Conservation (phyloP, 1,139 yeast genomes). For the Zhuliangozyma parablackwelliae region DNA sequence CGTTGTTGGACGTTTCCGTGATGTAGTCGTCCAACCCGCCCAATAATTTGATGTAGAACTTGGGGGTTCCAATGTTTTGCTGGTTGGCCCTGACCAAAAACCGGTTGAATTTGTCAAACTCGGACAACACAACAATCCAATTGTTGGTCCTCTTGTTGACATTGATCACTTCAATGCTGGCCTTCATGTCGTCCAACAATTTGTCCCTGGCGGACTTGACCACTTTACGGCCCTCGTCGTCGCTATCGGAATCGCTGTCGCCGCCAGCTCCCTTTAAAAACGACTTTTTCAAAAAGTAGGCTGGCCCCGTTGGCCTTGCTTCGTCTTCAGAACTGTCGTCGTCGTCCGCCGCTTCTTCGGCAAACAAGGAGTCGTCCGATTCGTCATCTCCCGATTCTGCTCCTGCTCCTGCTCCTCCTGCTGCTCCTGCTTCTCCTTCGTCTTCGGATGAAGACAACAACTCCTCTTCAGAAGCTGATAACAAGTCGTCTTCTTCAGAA, state of each 20-base stretch:
- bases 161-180: slow-evolving; percentile 63
- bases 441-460: slow-evolving; percentile 44
- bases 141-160: slow-evolving; percentile 67
- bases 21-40: slow-evolving; percentile 72
- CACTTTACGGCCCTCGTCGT: slow-evolving; percentile 71
- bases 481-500: slow-evolving; percentile 71
- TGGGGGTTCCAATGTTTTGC: slow-evolving; percentile 71
- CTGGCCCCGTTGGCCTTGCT: slow-evolving; percentile 46
- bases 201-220: slow-evolving; percentile 94
- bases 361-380: slow-evolving; percentile 40
- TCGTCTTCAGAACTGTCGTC: slow-evolving; percentile 40
- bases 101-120: slow-evolving; percentile 75
- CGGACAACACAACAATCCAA: slow-evolving; percentile 74
- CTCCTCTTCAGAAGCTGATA: slow-evolving; percentile 69
- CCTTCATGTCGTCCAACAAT: slow-evolving; percentile 79
- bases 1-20: slow-evolving; percentile 51
- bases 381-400: slow-evolving; percentile 1
- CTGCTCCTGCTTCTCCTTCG: slow-evolving; percentile 12
- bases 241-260: slow-evolving; percentile 53
- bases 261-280: slow-evolving; percentile 48
- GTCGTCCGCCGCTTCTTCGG: slow-evolving; percentile 21
- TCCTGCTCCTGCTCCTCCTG: neutral
- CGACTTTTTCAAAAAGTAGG: slow-evolving; percentile 55
- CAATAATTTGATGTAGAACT: slow-evolving; percentile 62
- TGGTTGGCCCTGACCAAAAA: slow-evolving; percentile 65